Evolutionary conservation across 1,284 basidiomycete species (phyloP), one percentile per base, ranked within the genome.

Genomic region (Sporisorium exsertum): DNA sequence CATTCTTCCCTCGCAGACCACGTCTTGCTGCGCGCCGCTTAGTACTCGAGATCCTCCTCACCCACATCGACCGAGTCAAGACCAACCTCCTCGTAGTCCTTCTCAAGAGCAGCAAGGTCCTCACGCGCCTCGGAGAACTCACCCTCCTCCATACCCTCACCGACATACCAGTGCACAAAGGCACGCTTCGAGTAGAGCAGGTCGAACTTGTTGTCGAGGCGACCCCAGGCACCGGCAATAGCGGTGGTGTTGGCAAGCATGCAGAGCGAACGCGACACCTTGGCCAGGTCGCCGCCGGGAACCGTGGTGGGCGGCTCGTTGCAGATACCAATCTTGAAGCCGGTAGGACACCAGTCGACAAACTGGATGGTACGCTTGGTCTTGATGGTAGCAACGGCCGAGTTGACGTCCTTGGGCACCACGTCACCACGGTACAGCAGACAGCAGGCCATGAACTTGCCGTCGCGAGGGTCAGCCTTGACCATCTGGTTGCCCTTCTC

Each of bases 101-200:
- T 96, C 89, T 97, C 95, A 68, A 97, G 91, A 16, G 95, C 95
- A 43, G 95, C 95, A 68, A 97, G 91, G 87, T 97, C 95, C 88
- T 97, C 95, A 79, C 95, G 93, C 29, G 95, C 95, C 88, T 97
- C 95, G 52, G 93, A 94, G 88, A 97, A 96, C 88, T 98, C 95
- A 86, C 95, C 95, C 88, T 97, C 95, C 87, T 97, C 95, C 95
- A 97, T 98, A 88, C 95, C 95, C 87, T 97, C 95, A 80, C 95
- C 95, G 74, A 94, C 93, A 82, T 95, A 96, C 81, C 81, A 85
- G 76, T 84, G 80, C 43, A 82, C 83, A 53, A 82, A 82, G 51
- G 83, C 81, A 56, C 82, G 84, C 81, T 87, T 87, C 55, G 84
- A 86, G 86, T 87, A 87, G 64, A 99, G 91, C 81, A 99, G 90